A percentile compares a stretch with the other conserved stretches of the same genome.
phyloP scores from a whole-genome alignment of 202 grass and related monocot genomes.

The Brachypodium distachyon region DNA sequence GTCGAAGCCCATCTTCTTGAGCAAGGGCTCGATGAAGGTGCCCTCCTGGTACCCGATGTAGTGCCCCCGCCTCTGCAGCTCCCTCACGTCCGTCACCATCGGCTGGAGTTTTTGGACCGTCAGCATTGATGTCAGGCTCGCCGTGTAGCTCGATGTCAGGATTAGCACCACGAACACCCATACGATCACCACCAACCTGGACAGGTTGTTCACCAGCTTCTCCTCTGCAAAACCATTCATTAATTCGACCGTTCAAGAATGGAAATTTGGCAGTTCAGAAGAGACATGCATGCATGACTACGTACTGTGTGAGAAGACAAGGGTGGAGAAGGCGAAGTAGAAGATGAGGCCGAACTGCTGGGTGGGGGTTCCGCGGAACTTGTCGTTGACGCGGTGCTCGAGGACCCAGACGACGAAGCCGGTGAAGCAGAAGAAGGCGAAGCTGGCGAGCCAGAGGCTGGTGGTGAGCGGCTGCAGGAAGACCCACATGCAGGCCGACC shows the following conservation, averaged over 20 bases:
- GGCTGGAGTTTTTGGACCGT: conserved; percentile 78
- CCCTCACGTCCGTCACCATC: conserved; percentile 40
- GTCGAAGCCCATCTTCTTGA: conserved; percentile 26
- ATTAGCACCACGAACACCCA: conserved; percentile 92
- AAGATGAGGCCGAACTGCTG: conserved; percentile 72
- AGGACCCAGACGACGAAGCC: conserved; percentile 79
- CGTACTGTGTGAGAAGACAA: conserved; percentile 84
- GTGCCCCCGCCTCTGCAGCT: conserved; percentile 34
- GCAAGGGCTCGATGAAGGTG: conserved; percentile 30
- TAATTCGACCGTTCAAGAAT: neutral
- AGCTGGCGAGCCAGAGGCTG: conserved; percentile 57
- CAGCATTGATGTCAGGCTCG: conserved; percentile 88
- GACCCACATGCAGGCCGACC: conserved; percentile 53
- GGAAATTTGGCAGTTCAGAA: too few relatives aligned
- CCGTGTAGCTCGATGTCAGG: conserved; percentile 89
- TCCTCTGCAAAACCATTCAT: conserved; percentile 32
- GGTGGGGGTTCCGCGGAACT: conserved; percentile 49
- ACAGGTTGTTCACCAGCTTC: conserved; percentile 82
- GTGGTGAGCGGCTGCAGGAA: conserved; percentile 62
- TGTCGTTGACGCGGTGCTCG: conserved; percentile 62
- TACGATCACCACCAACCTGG: conserved; percentile 52
- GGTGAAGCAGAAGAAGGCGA: conserved; percentile 78
- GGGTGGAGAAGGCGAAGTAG: conserved; percentile 88
- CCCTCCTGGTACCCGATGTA: conserved; percentile 61
- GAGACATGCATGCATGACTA: too few relatives aligned